These are phyloP conservation scores for Metarhizium album DNA, from an alignment of 2,329 filamentous ascomycete species.

Conservation along the genomic window DNA sequence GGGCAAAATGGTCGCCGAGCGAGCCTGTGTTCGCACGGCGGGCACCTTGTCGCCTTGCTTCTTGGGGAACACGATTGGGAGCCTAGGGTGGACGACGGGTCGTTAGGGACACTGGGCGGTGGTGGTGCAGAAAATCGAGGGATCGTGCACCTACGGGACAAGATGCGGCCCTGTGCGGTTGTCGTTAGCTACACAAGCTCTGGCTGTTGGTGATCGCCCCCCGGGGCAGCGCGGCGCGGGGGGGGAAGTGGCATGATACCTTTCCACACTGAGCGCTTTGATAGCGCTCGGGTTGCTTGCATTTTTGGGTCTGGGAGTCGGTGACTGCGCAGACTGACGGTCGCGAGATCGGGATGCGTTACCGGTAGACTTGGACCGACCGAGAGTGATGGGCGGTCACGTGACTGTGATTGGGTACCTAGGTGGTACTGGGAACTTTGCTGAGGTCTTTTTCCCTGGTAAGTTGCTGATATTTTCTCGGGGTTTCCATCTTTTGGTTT, in stretches of 20 bases:
- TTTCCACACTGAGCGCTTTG: constrained; percentile 81
- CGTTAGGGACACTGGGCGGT: constrained; percentile 4
- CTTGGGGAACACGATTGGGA: constrained; percentile 52
- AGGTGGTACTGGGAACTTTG: no score
- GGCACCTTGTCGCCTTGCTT: constrained; percentile 50
- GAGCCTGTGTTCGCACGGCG: constrained; percentile 78
- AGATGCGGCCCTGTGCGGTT: constrained; percentile 36
- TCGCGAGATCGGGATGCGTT: neutral
- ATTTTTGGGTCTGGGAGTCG: constrained; percentile 32
- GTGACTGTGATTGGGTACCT: neutral
- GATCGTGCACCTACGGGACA: constrained; percentile 36
- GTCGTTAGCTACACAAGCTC: neutral
- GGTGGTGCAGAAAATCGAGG: neutral
- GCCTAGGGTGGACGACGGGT: constrained; percentile 23
- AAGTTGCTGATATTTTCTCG: no score
- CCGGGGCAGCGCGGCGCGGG: no score
- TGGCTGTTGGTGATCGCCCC: no score
- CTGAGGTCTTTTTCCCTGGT: no score
- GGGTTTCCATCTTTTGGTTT: no score
- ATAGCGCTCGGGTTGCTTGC: constrained; percentile 56
- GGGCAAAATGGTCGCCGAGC: constrained; percentile 79
- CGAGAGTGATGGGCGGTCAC: neutral
- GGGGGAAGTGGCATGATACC: constrained; percentile 37
- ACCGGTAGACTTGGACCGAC: neutral
- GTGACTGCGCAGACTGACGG: neutral